Conservation (phyloP, 306 rosid species). For the Medicago lupulina region DNA sequence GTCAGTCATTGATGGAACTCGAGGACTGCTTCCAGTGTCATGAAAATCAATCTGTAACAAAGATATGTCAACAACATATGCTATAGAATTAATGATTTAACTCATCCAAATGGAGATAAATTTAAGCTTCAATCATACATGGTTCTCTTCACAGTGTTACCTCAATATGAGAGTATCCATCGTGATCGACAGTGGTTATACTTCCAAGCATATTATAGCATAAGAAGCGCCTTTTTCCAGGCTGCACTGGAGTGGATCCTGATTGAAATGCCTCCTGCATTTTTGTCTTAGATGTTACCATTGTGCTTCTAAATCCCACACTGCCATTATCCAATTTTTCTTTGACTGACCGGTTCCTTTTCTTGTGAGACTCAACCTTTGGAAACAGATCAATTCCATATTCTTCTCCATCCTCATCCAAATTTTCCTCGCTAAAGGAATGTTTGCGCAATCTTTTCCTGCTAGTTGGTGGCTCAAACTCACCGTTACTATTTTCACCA, state of each 20-base stretch:
- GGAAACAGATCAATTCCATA: slow-evolving; percentile 51
- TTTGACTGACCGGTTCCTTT: slow-evolving; percentile 50
- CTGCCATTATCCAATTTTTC: slow-evolving; percentile 54
- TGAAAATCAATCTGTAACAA: slow-evolving; percentile 88
- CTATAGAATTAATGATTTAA: slow-evolving; percentile 5
- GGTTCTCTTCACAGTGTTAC: slow-evolving; percentile 41
- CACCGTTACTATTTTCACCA: slow-evolving; percentile 73
- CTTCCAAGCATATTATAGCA: slow-evolving; percentile 96
- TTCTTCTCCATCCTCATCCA: slow-evolving; percentile 55
- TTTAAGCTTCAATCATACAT: slow-evolving; percentile 22
- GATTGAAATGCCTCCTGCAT: slow-evolving; percentile 94
- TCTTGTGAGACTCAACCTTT: slow-evolving; percentile 69
- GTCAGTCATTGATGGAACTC: slow-evolving; percentile 97
- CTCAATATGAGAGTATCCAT: slow-evolving; percentile 94
- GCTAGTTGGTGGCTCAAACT: slow-evolving; percentile 60
- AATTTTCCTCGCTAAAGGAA: slow-evolving; percentile 52
- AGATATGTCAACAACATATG: slow-evolving; percentile 22
- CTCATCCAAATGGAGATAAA: background rate
- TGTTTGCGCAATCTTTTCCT: slow-evolving; percentile 77
- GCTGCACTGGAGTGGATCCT: slow-evolving; percentile 83
- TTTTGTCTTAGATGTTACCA: slow-evolving; percentile 51
- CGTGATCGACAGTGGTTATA: slow-evolving; percentile 81
- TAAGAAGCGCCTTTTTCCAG: slow-evolving; percentile 82
- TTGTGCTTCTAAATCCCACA: slow-evolving; percentile 49
- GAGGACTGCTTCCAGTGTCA: slow-evolving; percentile 84